phyloP scores from a whole-genome alignment of 345 rosid genomes.

The Pelargonium nanum region DNA sequence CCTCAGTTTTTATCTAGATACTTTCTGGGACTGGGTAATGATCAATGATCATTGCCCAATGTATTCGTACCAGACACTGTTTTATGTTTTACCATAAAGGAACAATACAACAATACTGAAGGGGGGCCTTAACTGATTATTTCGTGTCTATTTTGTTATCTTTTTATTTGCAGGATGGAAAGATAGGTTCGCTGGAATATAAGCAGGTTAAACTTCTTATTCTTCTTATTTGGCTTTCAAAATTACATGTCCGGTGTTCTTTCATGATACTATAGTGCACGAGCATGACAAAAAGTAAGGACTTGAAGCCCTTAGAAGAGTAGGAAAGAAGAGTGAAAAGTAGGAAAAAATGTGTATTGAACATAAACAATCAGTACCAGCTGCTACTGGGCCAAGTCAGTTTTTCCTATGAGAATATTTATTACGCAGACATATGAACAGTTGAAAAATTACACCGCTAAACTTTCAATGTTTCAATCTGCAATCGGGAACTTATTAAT shows the following conservation, averaged over 20 bases:
- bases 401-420: too few relatives aligned
- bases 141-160: slow-evolving; percentile 4
- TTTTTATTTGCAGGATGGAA: slow-evolving; percentile 57
- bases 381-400: too few relatives aligned
- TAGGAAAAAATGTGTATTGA: too few relatives aligned
- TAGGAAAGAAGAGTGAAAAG: too few relatives aligned
- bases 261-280: too few relatives aligned
- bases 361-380: too few relatives aligned
- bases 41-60: not conserved
- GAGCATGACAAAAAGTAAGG: not conserved
- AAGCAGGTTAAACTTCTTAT: slow-evolving; percentile 53
- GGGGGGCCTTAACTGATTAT: not conserved
- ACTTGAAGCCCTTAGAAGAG: too few relatives aligned
- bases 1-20: not conserved
- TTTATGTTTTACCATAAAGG: not conserved
- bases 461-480: too few relatives aligned
- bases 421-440: too few relatives aligned
- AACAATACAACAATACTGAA: not conserved
- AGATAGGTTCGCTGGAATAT: slow-evolving; percentile 55
- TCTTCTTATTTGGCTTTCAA: not conserved
- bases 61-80: not conserved
- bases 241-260: not conserved
- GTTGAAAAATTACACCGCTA: too few relatives aligned
- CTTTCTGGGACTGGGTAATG: not conserved
- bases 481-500: too few relatives aligned